phyloP scores from a whole-genome alignment of 2,329 filamentous ascomycete genomes.

The Knufia fluminis region DNA sequence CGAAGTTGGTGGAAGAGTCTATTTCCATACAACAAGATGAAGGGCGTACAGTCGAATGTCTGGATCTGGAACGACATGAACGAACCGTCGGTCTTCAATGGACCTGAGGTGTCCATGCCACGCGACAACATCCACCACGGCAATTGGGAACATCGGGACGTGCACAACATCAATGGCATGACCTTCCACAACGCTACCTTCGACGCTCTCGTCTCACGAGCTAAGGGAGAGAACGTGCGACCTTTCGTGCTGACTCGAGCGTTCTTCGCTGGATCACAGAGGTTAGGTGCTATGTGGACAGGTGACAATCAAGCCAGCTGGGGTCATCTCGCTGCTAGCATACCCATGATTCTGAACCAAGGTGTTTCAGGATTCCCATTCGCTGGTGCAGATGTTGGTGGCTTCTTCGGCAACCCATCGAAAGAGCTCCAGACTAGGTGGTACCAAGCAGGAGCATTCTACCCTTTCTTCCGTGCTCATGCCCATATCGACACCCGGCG shows the following conservation, averaged over 20 bases:
- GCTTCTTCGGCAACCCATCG: conserved; percentile 94
- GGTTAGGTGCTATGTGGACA: conserved; percentile 94
- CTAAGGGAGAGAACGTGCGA: conserved; percentile 73
- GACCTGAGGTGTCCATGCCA: conserved; percentile 95
- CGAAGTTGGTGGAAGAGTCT: conserved; percentile 83
- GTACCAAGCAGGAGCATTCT: conserved; percentile 96
- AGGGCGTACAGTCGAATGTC: conserved; percentile 74
- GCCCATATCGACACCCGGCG: conserved; percentile 94
- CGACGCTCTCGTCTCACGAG: conserved; percentile 71
- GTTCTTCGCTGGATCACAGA: conserved; percentile 85
- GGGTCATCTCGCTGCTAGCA: conserved; percentile 77
- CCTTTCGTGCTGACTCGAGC: conserved; percentile 90
- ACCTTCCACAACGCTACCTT: conserved; percentile 94
- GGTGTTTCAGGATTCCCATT: conserved; percentile 92
- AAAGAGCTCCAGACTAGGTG: conserved; percentile 86
- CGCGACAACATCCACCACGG: conserved; percentile 92
- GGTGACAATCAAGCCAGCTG: conserved; percentile 93
- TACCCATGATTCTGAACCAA: conserved; percentile 90
- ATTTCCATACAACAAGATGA: conserved; percentile 82
- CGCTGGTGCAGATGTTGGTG: conserved; percentile 87
- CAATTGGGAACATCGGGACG: conserved; percentile 91
- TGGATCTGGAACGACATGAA: conserved; percentile 99
- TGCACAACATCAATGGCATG: conserved; percentile 93
- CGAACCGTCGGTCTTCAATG: conserved; percentile 97
- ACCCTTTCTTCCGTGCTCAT: conserved; percentile 95